A percentile compares a stretch with the other conserved stretches of the same genome.
phyloP scores from a whole-genome alignment of 441 rosid genomes.

The Melianthus villosus region DNA sequence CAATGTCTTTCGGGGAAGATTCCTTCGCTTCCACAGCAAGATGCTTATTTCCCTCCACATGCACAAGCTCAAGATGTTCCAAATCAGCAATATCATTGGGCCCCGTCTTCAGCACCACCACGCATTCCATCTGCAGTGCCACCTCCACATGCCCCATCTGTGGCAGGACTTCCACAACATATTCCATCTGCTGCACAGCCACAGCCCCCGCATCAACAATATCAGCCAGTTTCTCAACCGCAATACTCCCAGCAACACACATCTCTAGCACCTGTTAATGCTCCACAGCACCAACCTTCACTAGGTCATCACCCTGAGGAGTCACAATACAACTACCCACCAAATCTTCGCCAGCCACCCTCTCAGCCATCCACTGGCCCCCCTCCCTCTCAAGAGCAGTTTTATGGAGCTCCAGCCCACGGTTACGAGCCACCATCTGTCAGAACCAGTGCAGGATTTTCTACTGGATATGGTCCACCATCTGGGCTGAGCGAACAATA shows the following conservation, averaged over 20 bases:
- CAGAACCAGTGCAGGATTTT: conserved; percentile 41
- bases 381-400: conserved; percentile 47
- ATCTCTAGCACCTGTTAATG: conserved; percentile 9
- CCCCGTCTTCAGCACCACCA: no score
- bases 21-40: conserved; percentile 43
- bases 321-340: conserved; percentile 32
- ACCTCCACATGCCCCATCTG: no score
- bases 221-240: conserved; percentile 32
- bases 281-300: conserved; percentile 37
- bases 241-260: conserved; percentile 20
- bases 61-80: no score
- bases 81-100: no score
- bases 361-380: conserved; percentile 36
- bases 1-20: conserved; percentile 35
- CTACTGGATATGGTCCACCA: conserved; percentile 35
- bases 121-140: no score
- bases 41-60: conserved; percentile 42
- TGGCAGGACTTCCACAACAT: no score
- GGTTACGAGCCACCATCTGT: conserved; percentile 41
- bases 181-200: no score
- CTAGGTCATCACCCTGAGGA: conserved; percentile 50
- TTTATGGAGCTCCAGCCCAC: conserved; percentile 36
- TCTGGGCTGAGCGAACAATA: conserved; percentile 39
- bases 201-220: conserved; percentile 29
- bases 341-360: conserved; percentile 36